A percentile compares a stretch with the other conserved stretches of the same genome.
Evolutionary conservation across 805 yeast species (phyloP).

Genomic region (Starmerella cellae): DNA sequence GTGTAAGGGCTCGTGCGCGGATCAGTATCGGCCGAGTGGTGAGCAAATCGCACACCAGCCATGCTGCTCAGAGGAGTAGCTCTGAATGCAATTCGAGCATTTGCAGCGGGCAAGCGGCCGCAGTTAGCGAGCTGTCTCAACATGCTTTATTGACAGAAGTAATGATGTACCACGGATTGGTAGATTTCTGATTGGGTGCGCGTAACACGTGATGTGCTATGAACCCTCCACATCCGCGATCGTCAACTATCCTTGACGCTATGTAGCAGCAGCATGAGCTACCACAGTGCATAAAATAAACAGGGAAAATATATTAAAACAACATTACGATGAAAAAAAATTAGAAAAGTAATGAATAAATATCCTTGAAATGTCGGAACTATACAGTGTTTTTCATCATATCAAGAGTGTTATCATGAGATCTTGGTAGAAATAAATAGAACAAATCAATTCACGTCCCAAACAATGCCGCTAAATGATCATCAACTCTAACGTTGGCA

Average conservation of each 20-base stretch:
- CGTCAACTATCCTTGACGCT: too few species aligned
- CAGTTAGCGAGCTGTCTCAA: constrained; percentile 1
- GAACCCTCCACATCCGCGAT: too few species aligned
- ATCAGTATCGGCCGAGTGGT: constrained; percentile 2
- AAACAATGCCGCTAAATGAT: too few species aligned
- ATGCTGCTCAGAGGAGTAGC: not conserved
- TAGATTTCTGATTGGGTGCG: constrained; percentile 5
- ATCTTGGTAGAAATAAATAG: too few species aligned
- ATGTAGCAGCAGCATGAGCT: too few species aligned
- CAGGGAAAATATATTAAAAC: too few species aligned
- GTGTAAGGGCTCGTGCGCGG: constrained; percentile 7
- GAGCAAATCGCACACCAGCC: constrained; percentile 7
- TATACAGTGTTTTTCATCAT: too few species aligned
- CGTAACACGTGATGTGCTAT: not conserved
- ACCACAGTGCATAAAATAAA: too few species aligned
- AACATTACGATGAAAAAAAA: not conserved
- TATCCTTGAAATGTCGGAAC: too few species aligned
- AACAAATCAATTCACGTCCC: too few species aligned
- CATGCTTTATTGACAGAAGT: not conserved
- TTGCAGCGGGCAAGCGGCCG: not conserved
- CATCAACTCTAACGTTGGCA: too few species aligned
- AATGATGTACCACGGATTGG: not conserved
- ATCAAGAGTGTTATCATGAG: too few species aligned
- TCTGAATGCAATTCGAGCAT: not conserved
- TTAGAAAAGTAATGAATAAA: not conserved